Conservation (phyloP, 768 basidiomycete species). For the Tylopilus vinaceipallidus region DNA sequence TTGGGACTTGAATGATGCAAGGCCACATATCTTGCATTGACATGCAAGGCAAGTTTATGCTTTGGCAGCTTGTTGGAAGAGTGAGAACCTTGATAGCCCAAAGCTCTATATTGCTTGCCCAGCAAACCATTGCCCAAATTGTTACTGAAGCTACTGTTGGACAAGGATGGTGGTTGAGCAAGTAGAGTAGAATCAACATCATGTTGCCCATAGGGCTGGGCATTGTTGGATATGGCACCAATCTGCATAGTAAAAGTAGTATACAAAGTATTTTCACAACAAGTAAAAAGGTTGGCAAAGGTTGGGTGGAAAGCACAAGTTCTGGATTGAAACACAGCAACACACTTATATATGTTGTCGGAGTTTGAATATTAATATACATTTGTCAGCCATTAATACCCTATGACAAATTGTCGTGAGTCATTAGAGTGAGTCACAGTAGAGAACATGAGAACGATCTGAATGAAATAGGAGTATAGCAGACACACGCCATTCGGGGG, state of each 20-base stretch:
- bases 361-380: slow-evolving; percentile 13
- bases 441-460: background rate
- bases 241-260: slow-evolving; percentile 8
- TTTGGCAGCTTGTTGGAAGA: background rate
- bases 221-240: background rate
- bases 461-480: background rate
- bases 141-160: background rate
- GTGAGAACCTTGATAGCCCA: background rate
- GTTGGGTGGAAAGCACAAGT: background rate
- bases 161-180: background rate
- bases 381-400: slow-evolving; percentile 8
- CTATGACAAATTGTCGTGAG: background rate
- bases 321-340: background rate
- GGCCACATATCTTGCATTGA: slow-evolving; percentile 21
- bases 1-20: background rate
- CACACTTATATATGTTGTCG: slow-evolving; percentile 13
- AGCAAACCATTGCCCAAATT: background rate
- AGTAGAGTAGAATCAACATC: background rate
- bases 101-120: background rate
- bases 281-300: background rate
- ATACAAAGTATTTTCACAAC: background rate
- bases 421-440: too few species aligned
- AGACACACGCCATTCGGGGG: too few species aligned
- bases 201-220: background rate
- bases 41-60: slow-evolving; percentile 10